Base-by-base conservation (phyloP, 148 eudicot genomes). In the Heliamphora exappendiculata region DNA sequence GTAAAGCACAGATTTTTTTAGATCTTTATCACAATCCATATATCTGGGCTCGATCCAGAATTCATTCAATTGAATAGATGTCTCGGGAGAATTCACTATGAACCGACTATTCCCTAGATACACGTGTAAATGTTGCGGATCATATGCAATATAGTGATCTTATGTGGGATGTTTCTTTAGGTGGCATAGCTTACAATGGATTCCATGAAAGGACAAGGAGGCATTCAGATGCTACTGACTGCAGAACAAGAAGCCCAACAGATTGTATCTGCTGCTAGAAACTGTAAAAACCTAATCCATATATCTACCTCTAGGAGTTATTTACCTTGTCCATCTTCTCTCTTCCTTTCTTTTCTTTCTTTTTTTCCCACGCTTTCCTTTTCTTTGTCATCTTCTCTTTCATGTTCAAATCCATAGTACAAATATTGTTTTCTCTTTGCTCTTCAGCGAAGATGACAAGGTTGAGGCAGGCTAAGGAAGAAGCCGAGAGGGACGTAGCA, bases 211-310 rank as follows among this genome's bases (percentile, higher is more conserved):
- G 87, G 88, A 29, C 94, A 88, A 80, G 87, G 88, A 72, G 89
- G 91, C 58, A 88, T 90, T 74, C 91, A 90, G 36, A 82, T 85
- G 89, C 81, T 90, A 59, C 79, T 89, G 13, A 79, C 86, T 50
- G 93, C 91, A 49, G 93, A 89, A 79, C 87, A 88, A 51, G 88
- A 90, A 75, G 94, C 91, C 22, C 94, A 88, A 75, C 87, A 81
- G 44, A 88, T 88, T 44, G 80, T 90, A 3, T 37, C 87, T 14
- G 80, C 79, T 68, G 94, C 94, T 26, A 82, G 82, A 86, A 88
- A 81, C 68, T 54, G 91, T 90, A 81, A 82, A 26, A 39, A 36
- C 24, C 33, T 24, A 51, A 22, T 44, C 53, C 67, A n/a, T 4
- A 58, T 37, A 11, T 49, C 10, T 6, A 58, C 44, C 17, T 34